Percentiles rank a stretch among this genome's conserved stretches.
These are phyloP conservation scores for Dittrichia graveolens DNA, from an alignment of 129 eudicot species.

Conservation along the genomic window DNA sequence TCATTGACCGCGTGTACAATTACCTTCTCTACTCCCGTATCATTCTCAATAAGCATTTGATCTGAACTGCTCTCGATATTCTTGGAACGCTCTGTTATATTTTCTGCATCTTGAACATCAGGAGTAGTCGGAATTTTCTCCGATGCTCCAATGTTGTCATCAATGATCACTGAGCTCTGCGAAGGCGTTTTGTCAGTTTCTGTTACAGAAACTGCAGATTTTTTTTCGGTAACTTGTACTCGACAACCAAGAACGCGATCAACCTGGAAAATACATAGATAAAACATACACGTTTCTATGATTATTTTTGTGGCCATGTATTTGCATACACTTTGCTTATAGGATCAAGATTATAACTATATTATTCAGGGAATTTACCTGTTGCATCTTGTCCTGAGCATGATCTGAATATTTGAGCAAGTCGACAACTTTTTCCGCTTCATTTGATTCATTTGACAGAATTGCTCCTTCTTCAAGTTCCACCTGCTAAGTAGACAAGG, in stretches of 20 bases:
- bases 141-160: slow-evolving; percentile 28
- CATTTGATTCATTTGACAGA: slow-evolving; percentile 37
- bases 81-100: slow-evolving; percentile 13
- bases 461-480: slow-evolving; percentile 42
- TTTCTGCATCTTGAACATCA: slow-evolving; percentile 32
- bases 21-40: slow-evolving; percentile 32
- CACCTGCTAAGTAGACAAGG: slow-evolving; percentile 45
- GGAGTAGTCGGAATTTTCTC: slow-evolving; percentile 38
- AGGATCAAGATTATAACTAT: not conserved
- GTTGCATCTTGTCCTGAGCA: slow-evolving; percentile 41
- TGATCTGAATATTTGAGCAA: slow-evolving; percentile 29
- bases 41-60: slow-evolving; percentile 24
- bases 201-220: slow-evolving; percentile 29
- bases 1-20: slow-evolving; percentile 45
- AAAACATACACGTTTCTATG: not conserved
- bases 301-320: not conserved
- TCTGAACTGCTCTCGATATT: too few species aligned
- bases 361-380: slow-evolving; percentile 37
- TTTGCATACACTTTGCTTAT: not conserved
- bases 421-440: slow-evolving; percentile 33
- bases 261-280: slow-evolving; percentile 52
- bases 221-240: slow-evolving; percentile 41
- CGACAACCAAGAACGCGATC: slow-evolving; percentile 94
- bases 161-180: slow-evolving; percentile 32
- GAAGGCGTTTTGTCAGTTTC: slow-evolving; percentile 34